Base-by-base conservation (phyloP, 2,329 filamentous ascomycete species). In the Neofusicoccum sp. region DNA sequence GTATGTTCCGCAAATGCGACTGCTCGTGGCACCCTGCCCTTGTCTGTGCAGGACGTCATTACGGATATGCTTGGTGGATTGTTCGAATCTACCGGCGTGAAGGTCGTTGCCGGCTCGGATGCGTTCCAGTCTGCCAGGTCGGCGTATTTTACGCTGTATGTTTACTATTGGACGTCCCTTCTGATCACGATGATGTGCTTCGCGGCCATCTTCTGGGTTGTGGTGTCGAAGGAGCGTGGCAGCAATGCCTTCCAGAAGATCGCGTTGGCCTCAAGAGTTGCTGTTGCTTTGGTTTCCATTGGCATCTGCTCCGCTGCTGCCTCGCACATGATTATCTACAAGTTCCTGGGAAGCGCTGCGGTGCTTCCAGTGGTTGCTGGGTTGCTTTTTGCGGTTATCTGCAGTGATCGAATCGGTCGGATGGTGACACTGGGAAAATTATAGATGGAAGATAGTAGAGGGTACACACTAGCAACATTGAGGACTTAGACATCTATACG, bases 121-220 rank as follows among this genome's bases (percentile, higher is more conserved):
- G 48, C 48, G 24, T 53, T 40, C 48, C 11, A 6, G 11, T 16
- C 12, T 24, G 48, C 48, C 3, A 9, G 48, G 0, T 53, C 48
- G 5, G 48, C 48, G 0, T 53, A 53, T 34, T 30, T 40, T 4
- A 53, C 48, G 12, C 48, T 72, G 2, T 74, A 73, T 53, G 61
- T 76, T 11, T 78, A 76, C 67, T 71, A 71, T 64, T 74, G 76
- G 68, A 65, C 67, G 16, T 72, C 70, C n/a, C 69, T 74, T 57
- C 72, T 72, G 64, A 64, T 73, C 20, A 70, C 77, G n/a, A 66
- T 76, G 11, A 31, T 69, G n/a, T 71, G 70, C 53, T 66, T 72
- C 14, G 70, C 76, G 45, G 47, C 70, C 31, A 75, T 77, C 63
- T 69, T 75, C 6, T 66, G 48, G 48, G 24, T 53, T 34, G 34